These are phyloP conservation scores for Coemansia sp. DNA, from an alignment of 192 early-diverging fungal species.

Conservation along the genomic window DNA sequence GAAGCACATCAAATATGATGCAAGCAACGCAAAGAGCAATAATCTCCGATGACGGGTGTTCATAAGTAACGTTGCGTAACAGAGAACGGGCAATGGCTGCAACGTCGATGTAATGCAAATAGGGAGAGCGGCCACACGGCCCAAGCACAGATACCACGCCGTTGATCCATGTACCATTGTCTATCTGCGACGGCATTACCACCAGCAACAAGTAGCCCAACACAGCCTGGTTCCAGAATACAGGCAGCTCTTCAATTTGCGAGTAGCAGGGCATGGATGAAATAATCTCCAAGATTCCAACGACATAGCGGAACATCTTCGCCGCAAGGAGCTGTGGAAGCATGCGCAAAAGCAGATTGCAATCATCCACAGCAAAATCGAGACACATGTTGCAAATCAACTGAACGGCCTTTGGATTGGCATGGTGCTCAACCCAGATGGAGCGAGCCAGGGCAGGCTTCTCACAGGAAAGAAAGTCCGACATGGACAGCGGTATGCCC, in stretches of 20 bases:
- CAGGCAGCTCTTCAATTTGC: constrained; percentile 16
- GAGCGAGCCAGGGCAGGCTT: constrained; percentile 68
- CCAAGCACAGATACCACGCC: constrained; percentile 27
- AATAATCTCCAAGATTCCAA: constrained; percentile 55
- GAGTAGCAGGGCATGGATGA: constrained; percentile 26
- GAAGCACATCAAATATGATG: constrained; percentile 24
- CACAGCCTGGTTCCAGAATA: constrained; percentile 41
- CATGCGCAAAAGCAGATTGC: constrained; percentile 61
- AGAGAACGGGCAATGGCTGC: constrained; percentile 8
- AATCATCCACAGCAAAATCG: constrained; percentile 66
- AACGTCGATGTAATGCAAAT: constrained; percentile 27
- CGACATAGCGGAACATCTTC: constrained; percentile 51
- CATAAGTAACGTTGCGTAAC: background rate
- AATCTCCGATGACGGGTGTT: background rate
- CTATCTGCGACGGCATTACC: background rate
- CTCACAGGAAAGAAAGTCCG: constrained; percentile 63
- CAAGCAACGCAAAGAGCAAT: constrained; percentile 24
- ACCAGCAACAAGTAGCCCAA: constrained; percentile 14
- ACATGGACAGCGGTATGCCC: constrained; percentile 57
- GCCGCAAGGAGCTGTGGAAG: constrained; percentile 51
- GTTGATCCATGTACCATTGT: constrained; percentile 12
- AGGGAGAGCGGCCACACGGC: constrained; percentile 28
- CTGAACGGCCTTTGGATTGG: constrained; percentile 57
- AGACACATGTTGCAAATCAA: constrained; percentile 74
- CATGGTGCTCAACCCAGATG: constrained; percentile 65